phyloP scores from a whole-genome alignment of 208 protist species.

The Leishmania arabica region DNA sequence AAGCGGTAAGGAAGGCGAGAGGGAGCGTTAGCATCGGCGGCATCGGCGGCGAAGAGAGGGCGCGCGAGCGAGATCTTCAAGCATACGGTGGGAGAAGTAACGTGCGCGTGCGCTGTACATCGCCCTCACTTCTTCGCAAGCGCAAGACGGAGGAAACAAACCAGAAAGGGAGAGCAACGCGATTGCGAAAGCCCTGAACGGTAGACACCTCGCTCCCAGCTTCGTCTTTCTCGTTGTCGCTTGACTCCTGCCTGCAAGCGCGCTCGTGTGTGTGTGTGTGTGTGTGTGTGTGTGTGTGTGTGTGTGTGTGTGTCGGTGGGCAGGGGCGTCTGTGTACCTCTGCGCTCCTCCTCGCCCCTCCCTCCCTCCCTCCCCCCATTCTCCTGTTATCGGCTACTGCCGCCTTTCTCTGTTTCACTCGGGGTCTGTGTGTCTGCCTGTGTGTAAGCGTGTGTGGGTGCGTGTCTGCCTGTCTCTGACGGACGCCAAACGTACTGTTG shows the following conservation, averaged over 20 bases:
- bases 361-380: not conserved
- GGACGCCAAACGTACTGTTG: slow-evolving; percentile 5
- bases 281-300: not conserved
- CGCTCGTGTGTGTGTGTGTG: not conserved
- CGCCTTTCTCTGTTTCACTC: not conserved
- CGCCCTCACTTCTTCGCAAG: not conserved
- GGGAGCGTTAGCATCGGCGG: not conserved
- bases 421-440: no score
- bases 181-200: not conserved
- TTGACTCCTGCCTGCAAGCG: not conserved
- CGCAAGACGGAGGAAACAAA: not conserved
- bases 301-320: not conserved
- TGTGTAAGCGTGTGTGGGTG: not conserved
- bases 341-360: not conserved
- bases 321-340: not conserved
- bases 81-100: not conserved
- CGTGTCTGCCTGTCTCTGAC: not conserved
- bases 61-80: not conserved
- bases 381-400: not conserved
- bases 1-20: not conserved
- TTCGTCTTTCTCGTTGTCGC: not conserved
- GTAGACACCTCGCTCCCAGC: not conserved
- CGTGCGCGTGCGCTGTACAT: not conserved
- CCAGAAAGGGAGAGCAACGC: not conserved
- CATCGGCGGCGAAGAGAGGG: not conserved